These are phyloP conservation scores for Sordariomycetes sp. DNA, from an alignment of 2,329 filamentous ascomycete genomes.

Conservation along the genomic window DNA sequence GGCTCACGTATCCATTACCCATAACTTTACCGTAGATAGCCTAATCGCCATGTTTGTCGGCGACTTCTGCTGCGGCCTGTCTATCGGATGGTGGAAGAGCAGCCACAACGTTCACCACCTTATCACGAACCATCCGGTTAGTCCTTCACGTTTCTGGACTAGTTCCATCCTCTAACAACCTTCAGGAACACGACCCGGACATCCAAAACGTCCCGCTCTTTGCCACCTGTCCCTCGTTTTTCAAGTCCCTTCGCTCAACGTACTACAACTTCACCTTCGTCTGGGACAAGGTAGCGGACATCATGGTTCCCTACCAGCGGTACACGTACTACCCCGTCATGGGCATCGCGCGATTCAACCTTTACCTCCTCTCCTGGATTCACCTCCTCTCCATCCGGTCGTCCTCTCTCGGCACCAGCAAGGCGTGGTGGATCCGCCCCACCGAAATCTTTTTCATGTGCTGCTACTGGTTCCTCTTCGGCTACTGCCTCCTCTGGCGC, in stretches of 20 bases:
- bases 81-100: conserved; percentile 60
- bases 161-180: conserved; percentile 5
- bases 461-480: conserved; percentile 59
- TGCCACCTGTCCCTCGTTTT: conserved; percentile 55
- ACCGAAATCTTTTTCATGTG: conserved; percentile 52
- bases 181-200: conserved; percentile 43
- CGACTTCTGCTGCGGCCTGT: conserved; percentile 55
- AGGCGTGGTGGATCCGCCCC: conserved; percentile 58
- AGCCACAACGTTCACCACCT: conserved; percentile 61
- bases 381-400: conserved; percentile 49
- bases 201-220: conserved; percentile 61
- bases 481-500: conserved; percentile 53
- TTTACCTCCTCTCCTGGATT: conserved; percentile 57
- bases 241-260: conserved; percentile 49
- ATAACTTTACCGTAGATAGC: conserved; percentile 46
- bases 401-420: conserved; percentile 40
- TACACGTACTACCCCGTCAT: conserved; percentile 62
- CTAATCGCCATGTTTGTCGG: conserved; percentile 52
- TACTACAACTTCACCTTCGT: conserved; percentile 57
- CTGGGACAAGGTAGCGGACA: conserved; percentile 50
- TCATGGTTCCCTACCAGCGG: conserved; percentile 49
- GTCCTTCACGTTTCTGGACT: conserved; percentile 4
- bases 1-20: conserved; percentile 52
- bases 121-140: conserved; percentile 49
- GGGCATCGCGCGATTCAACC: conserved; percentile 59